These are phyloP conservation scores for Solanum bulbocastanum DNA, from an alignment of 257 asterid genomes.

Conservation along the genomic window DNA sequence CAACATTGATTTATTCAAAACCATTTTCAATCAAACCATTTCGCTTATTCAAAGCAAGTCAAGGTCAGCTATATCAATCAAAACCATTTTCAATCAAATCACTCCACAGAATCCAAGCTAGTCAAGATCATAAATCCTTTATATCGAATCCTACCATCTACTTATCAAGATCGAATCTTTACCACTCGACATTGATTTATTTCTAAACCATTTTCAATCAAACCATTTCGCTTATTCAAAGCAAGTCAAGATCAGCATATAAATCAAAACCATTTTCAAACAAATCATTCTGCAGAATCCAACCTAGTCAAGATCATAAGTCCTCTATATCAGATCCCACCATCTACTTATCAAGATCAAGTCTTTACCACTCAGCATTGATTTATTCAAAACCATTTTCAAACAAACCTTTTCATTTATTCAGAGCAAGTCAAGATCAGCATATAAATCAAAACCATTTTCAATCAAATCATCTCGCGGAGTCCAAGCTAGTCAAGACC, in stretches of 20 bases:
- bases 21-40: not conserved
- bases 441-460: not conserved
- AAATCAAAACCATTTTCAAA: not conserved
- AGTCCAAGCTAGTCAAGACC: not conserved
- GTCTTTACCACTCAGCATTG: not conserved
- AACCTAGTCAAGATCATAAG: not conserved
- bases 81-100: not conserved
- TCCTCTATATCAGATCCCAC: not conserved
- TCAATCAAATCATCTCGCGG: not conserved
- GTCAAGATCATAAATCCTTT: not conserved
- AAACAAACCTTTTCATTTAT: not conserved
- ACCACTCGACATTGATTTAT: not conserved
- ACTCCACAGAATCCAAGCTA: not conserved
- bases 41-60: not conserved
- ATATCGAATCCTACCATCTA: not conserved
- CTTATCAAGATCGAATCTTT: not conserved
- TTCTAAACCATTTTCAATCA: not conserved
- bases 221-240: not conserved
- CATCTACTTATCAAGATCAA: not conserved
- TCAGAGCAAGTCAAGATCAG: not conserved
- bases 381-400: not conserved
- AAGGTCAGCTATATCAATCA: not conserved
- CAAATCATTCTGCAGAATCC: fast-evolving
- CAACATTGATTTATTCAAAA: not conserved
- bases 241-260: not conserved